A percentile compares a stretch with the other conserved stretches of the same genome.
Conservation (phyloP, 2,329 filamentous ascomycete genomes). For the Aaosphaeria arxii region DNA sequence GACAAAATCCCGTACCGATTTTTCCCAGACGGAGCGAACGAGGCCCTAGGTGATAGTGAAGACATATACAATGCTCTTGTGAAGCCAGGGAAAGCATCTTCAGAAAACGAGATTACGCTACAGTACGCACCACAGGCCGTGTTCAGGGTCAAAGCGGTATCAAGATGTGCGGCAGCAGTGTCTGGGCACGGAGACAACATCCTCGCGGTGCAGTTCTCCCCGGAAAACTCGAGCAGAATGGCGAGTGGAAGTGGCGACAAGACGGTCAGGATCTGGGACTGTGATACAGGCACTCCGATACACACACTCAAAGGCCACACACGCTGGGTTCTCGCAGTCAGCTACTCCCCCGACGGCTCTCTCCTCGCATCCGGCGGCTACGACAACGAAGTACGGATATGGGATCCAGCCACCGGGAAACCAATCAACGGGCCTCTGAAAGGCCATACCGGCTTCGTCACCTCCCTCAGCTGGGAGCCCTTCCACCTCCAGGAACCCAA, state of each 20-base stretch:
- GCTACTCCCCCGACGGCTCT: constrained; percentile 80
- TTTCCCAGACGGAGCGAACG: constrained; percentile 49
- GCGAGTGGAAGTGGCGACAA: constrained; percentile 89
- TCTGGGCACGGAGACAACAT: constrained; percentile 91
- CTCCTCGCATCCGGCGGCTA: constrained; percentile 86
- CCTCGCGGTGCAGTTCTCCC: constrained; percentile 80
- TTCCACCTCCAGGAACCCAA: constrained; percentile 76
- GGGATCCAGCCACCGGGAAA: constrained; percentile 81
- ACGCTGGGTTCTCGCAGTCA: constrained; percentile 84
- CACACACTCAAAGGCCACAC: constrained; percentile 84
- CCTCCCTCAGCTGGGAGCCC: constrained; percentile 86
- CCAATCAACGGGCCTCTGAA: constrained; percentile 69
- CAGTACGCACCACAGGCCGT: constrained; percentile 81
- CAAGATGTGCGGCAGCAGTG: constrained; percentile 83
- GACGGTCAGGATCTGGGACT: constrained; percentile 91
- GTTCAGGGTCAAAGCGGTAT: constrained; percentile 89
- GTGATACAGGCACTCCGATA: constrained; percentile 85
- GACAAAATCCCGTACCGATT: constrained; percentile 67
- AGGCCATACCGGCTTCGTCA: constrained; percentile 88
- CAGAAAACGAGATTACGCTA: constrained; percentile 61
- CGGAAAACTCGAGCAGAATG: constrained; percentile 69
- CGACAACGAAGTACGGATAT: constrained; percentile 87
- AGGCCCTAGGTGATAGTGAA: constrained; percentile 45
- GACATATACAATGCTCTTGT: constrained; percentile 42
- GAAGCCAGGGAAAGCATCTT: constrained; percentile 44